Conservation (phyloP, 148 eudicot species). For the Talinum fruticosum region DNA sequence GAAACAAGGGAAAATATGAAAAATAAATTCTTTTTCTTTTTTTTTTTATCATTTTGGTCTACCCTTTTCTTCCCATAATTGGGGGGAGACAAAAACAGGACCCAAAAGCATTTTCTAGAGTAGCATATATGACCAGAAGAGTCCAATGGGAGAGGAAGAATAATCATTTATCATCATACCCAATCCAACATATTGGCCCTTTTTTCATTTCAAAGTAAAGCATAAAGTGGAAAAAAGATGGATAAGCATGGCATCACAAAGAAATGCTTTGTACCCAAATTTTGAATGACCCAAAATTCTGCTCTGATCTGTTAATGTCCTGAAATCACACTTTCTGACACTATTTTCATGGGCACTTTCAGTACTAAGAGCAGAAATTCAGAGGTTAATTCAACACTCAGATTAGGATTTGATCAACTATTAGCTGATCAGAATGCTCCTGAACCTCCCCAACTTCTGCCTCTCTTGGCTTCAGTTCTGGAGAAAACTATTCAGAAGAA, state of each 20-base stretch:
- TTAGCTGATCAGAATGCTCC: constrained; percentile 10
- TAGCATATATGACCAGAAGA: constrained; percentile 9
- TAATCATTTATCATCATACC: constrained; percentile 29
- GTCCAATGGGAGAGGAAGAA: constrained; percentile 17
- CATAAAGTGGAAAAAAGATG: constrained; percentile 24
- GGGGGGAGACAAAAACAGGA: too few species aligned
- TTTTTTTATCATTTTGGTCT: too few species aligned
- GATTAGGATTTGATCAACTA: constrained; percentile 19
- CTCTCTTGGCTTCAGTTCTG: constrained; percentile 35
- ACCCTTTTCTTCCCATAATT: too few species aligned
- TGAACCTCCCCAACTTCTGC: constrained; percentile 33
- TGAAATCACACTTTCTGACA: neutral
- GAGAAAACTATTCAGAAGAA: constrained; percentile 42
- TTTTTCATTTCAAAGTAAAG: constrained; percentile 25
- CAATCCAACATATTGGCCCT: constrained; percentile 16
- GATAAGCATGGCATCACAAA: constrained; percentile 20
- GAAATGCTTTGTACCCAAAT: neutral
- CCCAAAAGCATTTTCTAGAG: constrained; percentile 1
- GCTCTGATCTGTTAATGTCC: neutral
- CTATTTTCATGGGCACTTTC: constrained; percentile 30
- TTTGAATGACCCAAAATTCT: neutral
- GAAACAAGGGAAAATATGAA: neutral
- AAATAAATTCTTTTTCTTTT: too few species aligned
- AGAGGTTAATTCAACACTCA: constrained; percentile 20
- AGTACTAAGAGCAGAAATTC: constrained; percentile 17